Percentiles rank a stretch among this genome's conserved stretches.
Conservation (phyloP, 192 early-diverging fungal species). For the Chytriomyces sp. region DNA sequence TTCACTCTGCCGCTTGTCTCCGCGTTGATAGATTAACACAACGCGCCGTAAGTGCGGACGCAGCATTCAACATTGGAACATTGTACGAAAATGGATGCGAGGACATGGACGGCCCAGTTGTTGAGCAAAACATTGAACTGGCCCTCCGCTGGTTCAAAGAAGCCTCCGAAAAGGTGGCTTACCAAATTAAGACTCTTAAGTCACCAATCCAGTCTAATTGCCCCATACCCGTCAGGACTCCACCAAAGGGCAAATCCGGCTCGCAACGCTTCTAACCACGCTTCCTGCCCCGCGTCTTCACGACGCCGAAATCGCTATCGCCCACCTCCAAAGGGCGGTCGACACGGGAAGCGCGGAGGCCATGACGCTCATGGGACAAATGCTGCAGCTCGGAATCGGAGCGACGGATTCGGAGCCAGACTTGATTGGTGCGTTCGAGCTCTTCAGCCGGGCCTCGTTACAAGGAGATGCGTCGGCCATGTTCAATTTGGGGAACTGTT, state of each 20-base stretch:
- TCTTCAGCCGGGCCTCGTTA: slow-evolving; percentile 41
- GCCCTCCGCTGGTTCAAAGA: slow-evolving; percentile 51
- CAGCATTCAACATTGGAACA: slow-evolving; percentile 50
- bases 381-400: slow-evolving; percentile 44
- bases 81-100: slow-evolving; percentile 55
- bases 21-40: background rate
- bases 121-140: slow-evolving; percentile 43
- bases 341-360: slow-evolving; percentile 45
- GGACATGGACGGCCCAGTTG: slow-evolving; percentile 37
- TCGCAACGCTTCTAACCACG: slow-evolving; percentile 34
- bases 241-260: slow-evolving; percentile 45
- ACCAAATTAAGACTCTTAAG: background rate
- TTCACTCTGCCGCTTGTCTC: background rate
- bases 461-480: slow-evolving; percentile 44
- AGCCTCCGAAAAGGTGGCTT: slow-evolving; percentile 43
- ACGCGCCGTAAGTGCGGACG: slow-evolving; percentile 41
- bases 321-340: slow-evolving; percentile 36
- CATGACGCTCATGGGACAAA: slow-evolving; percentile 50
- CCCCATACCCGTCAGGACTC: slow-evolving; percentile 27
- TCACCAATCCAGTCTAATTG: background rate
- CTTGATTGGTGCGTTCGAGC: slow-evolving; percentile 26
- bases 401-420: slow-evolving; percentile 4
- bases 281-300: slow-evolving; percentile 30
- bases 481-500: slow-evolving; percentile 43
- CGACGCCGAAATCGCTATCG: slow-evolving; percentile 24